phyloP scores from a whole-genome alignment of 164 flowering plant genomes.

The Buxus sempervirens region DNA sequence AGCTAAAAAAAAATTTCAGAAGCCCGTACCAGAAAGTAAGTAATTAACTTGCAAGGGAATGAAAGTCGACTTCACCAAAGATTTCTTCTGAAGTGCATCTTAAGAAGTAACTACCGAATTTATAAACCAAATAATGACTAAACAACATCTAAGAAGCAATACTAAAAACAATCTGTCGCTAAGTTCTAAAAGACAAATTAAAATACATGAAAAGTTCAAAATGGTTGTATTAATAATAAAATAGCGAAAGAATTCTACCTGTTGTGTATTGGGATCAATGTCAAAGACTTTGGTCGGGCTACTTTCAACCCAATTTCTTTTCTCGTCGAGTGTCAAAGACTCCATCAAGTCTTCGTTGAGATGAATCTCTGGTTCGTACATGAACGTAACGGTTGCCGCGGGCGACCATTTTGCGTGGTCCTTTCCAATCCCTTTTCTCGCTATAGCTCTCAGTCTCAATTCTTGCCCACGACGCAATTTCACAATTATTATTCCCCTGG shows the following conservation, averaged over 20 bases:
- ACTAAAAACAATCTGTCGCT: neutral
- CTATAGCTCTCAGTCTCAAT: conserved; percentile 84
- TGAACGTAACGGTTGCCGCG: conserved; percentile 95
- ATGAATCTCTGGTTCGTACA: conserved; percentile 89
- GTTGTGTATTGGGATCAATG: conserved; percentile 64
- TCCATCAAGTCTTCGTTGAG: conserved; percentile 94
- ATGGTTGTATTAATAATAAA: too few relatives aligned
- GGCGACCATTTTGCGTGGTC: conserved; percentile 99
- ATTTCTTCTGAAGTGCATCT: too few relatives aligned
- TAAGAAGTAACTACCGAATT: neutral
- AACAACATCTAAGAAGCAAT: neutral
- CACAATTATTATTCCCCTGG: conserved; percentile 91
- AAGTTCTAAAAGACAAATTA: neutral
- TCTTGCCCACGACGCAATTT: conserved; percentile 95
- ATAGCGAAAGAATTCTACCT: conserved; percentile 33
- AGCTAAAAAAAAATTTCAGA: too few relatives aligned
- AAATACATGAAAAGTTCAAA: too few relatives aligned
- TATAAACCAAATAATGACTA: neutral
- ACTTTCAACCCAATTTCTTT: conserved; percentile 68
- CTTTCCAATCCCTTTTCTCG: conserved; percentile 94
- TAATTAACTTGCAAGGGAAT: neutral
- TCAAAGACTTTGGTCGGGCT: conserved; percentile 93
- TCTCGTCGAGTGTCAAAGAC: conserved; percentile 68
- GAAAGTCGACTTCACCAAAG: neutral
- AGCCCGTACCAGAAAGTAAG: too few relatives aligned